These are phyloP conservation scores for Euphorbia tirucalli DNA, from an alignment of 345 rosid species.

Conservation along the genomic window DNA sequence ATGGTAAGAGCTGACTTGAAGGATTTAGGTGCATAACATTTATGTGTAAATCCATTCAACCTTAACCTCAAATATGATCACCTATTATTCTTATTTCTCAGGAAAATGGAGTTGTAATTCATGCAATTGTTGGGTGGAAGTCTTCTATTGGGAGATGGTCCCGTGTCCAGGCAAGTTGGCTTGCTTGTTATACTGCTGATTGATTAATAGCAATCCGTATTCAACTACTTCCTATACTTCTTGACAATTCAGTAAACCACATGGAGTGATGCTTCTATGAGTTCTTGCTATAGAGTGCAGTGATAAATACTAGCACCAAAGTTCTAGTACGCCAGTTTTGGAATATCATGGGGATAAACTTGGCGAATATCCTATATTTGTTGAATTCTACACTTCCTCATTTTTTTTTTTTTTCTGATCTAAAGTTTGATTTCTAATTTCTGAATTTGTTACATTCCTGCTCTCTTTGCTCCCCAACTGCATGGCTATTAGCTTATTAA, in stretches of 20 bases:
- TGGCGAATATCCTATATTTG: neutral
- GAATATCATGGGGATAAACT: neutral
- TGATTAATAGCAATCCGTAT: neutral
- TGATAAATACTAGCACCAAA: neutral
- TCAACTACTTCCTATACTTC: neutral
- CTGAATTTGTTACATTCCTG: neutral
- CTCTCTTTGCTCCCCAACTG: neutral
- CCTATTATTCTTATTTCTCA: slow-evolving; percentile 8
- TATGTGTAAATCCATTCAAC: neutral
- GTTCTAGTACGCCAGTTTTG: neutral
- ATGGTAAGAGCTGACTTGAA: slow-evolving; percentile 19
- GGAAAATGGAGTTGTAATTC: slow-evolving; percentile 35
- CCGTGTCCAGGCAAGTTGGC: slow-evolving; percentile 29
- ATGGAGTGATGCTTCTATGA: neutral
- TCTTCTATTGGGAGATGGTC: slow-evolving; percentile 36
- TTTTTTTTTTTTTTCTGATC: too few relatives aligned
- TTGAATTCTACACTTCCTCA: neutral
- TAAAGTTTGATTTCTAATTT: neutral
- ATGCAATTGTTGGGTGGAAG: slow-evolving; percentile 35
- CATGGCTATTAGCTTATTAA: neutral
- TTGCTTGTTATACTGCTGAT: neutral
- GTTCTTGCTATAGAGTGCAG: neutral
- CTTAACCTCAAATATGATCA: neutral
- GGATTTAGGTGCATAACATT: neutral
- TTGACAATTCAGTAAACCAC: neutral